Evolutionary conservation across 179 eudicot genomes (phyloP), one percentile per base, ranked within the genome.

Genomic region (Amaranthus tricolor): DNA sequence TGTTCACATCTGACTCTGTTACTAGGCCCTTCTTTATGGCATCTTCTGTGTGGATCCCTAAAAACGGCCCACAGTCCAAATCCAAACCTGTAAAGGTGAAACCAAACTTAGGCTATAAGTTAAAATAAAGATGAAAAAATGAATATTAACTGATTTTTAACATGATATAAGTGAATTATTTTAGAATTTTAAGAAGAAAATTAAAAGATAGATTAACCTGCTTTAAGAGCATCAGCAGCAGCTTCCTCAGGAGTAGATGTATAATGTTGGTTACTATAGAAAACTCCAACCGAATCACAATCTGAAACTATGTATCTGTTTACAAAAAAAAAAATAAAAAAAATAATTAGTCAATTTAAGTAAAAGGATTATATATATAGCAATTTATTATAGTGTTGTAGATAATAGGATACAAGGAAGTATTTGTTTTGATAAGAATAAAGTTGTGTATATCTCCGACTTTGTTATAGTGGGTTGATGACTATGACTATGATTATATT

Each of bases 21-120:
- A 88, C 17, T 48, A 88, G 57, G 6, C 89, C 91, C 62, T 72
- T 77, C 59, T 72, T 83, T 60, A 89, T 72, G 6, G 94, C 94
- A 16, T 77, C 75, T 62, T 75, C 79, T 14, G 94, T 89, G 44
- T 89, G 88, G 66, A 60, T 52, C 62, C 80, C 89, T 5, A 88
- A 65, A 74, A 88, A 89, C 9, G 85, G 83, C 74, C 94, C 94
- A 82, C 94, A 89, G 61, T 89, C 89, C 84, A 89, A 79, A 76
- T 89, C 91, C 82, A 89, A 81, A 40, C 93, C 92, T 88, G 76
- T 20, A 71, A 77, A 66, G 9, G 60, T 60, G 6, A 3, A 5
- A 77, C 15, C 17, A 54, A 59, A 12, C 6, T 24, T 61, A 44
- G 12, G 31, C 19, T 19, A 17, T 9, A 20, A 31, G 43, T 8